Evolutionary conservation across 306 rosid species (phyloP).

Genomic region (Fagus sylvatica): DNA sequence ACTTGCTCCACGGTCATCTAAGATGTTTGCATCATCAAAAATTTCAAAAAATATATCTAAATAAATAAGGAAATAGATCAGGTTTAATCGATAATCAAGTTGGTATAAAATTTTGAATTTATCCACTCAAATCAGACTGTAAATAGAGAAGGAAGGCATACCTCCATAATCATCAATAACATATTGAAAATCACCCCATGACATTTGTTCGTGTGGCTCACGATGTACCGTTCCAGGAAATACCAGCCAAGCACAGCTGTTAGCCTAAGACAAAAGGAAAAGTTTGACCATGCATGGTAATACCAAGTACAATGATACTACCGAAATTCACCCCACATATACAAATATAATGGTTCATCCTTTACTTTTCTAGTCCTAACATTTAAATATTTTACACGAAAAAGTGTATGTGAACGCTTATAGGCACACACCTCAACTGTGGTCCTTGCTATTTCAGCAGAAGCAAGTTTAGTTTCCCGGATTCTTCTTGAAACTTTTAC

Average conservation of each 20-base stretch:
- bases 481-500: slow-evolving; percentile 48
- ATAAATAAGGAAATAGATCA: slow-evolving; percentile 13
- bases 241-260: slow-evolving; percentile 68
- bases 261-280: slow-evolving; percentile 63
- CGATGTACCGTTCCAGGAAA: slow-evolving; percentile 84
- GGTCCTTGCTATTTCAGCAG: slow-evolving; percentile 81
- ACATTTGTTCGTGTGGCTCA: slow-evolving; percentile 86
- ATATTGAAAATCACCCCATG: slow-evolving; percentile 76
- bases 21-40: slow-evolving; percentile 72
- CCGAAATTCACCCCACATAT: slow-evolving; percentile 25
- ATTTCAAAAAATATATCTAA: slow-evolving; percentile 75
- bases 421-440: slow-evolving; percentile 67
- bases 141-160: slow-evolving; percentile 34
- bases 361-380: slow-evolving; percentile 17
- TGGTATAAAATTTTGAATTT: slow-evolving; percentile 9
- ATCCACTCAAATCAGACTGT: slow-evolving; percentile 19
- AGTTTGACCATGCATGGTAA: slow-evolving; percentile 28
- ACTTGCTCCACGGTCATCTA: slow-evolving; percentile 69
- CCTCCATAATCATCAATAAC: slow-evolving; percentile 78
- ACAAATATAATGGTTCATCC: slow-evolving; percentile 15
- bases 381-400: slow-evolving; percentile 8
- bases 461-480: slow-evolving; percentile 69
- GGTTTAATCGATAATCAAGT: slow-evolving; percentile 12
- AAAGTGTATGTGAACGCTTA: neutral
- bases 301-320: slow-evolving; percentile 25